Evolutionary conservation across 2,329 filamentous ascomycete genomes (phyloP).

Genomic region (Zarea fungicola): DNA sequence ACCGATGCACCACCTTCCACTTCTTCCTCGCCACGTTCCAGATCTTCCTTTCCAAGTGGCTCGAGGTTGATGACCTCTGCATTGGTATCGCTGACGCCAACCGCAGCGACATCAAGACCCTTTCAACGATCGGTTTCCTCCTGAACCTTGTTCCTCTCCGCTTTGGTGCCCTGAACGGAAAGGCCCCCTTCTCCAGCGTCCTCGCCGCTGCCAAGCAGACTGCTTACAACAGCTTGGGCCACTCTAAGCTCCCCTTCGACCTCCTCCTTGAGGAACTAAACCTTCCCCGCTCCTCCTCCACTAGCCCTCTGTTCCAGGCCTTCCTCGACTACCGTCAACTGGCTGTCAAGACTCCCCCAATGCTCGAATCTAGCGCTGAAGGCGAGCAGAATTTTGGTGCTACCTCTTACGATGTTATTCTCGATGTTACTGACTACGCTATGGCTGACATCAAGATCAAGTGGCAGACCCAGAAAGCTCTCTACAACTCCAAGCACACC

Average conservation of each 20-base stretch:
- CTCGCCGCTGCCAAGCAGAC: slow-evolving; percentile 19
- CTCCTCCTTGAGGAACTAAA: slow-evolving; percentile 37
- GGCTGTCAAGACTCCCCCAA: slow-evolving; percentile 20
- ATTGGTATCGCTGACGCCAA: slow-evolving; percentile 40
- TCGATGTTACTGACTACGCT: slow-evolving; percentile 18
- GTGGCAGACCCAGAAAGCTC: slow-evolving; percentile 15
- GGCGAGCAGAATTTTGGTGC: slow-evolving; percentile 17
- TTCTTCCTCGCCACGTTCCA: slow-evolving; percentile 40
- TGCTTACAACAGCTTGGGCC: slow-evolving; percentile 28
- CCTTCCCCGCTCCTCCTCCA: slow-evolving; percentile 30
- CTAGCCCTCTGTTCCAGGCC: slow-evolving; percentile 42
- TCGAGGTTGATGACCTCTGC: slow-evolving; percentile 32
- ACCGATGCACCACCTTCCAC: slow-evolving; percentile 34
- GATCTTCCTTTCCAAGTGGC: slow-evolving; percentile 22
- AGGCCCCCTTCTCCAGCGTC: slow-evolving; percentile 20
- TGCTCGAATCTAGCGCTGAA: slow-evolving; percentile 19
- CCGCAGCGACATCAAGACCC: slow-evolving; percentile 18
- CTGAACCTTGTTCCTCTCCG: slow-evolving; percentile 40
- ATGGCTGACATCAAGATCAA: slow-evolving; percentile 11
- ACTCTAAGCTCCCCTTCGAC: slow-evolving; percentile 42
- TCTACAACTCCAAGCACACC: slow-evolving; percentile 18
- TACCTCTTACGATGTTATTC: slow-evolving; percentile 21
- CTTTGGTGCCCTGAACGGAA: slow-evolving; percentile 22
- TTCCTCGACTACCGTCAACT: slow-evolving; percentile 41
- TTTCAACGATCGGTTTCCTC: slow-evolving; percentile 34